Percentiles rank a stretch among this genome's conserved stretches.
Conservation (phyloP, 2,329 filamentous ascomycete genomes). For the Phaeosphaeriaceae sp. region DNA sequence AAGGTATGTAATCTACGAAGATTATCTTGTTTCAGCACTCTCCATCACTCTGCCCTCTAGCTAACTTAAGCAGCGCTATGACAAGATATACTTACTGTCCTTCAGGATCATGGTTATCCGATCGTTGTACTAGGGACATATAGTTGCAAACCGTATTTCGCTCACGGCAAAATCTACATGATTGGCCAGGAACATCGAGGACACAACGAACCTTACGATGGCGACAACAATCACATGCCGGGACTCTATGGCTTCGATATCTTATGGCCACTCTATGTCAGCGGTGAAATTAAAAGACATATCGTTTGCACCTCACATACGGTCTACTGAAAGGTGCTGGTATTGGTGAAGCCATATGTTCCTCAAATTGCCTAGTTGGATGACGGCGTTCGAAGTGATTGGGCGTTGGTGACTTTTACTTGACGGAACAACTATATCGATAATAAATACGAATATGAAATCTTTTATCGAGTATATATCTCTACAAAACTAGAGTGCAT, state of each 20-base stretch:
- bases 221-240: slow-evolving; percentile 21
- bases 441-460: too few species aligned
- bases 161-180: slow-evolving; percentile 24
- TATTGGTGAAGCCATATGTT: background rate
- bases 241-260: slow-evolving; percentile 13
- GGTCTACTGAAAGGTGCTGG: slow-evolving; percentile 6
- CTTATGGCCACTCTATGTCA: background rate
- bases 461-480: too few species aligned
- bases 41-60: background rate
- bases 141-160: slow-evolving; percentile 15
- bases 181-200: slow-evolving; percentile 17
- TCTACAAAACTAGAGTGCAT: too few species aligned
- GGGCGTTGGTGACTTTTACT: too few species aligned
- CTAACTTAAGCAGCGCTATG: background rate
- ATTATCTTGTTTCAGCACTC: background rate
- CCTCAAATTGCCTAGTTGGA: too few species aligned
- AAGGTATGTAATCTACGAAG: too few species aligned
- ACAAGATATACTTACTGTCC: background rate
- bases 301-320: slow-evolving; percentile 1
- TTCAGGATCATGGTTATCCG: background rate
- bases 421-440: too few species aligned
- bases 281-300: background rate
- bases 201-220: slow-evolving; percentile 22
- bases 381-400: too few species aligned
- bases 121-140: background rate